These are phyloP conservation scores for Beauveria bassiana DNA, from an alignment of 2,329 filamentous ascomycete genomes.

Conservation along the genomic window DNA sequence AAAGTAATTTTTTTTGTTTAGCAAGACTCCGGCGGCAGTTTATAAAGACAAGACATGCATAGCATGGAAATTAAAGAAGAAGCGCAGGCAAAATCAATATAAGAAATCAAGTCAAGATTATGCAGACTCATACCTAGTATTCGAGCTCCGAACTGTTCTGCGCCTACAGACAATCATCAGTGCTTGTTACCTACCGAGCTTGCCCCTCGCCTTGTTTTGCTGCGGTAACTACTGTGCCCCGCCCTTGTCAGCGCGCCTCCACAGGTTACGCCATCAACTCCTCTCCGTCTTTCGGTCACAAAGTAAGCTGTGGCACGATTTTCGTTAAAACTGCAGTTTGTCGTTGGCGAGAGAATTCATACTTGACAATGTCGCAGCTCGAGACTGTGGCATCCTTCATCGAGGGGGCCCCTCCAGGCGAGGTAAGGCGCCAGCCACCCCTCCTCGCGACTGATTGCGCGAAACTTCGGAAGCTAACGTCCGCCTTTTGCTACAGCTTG, in stretches of 20 bases:
- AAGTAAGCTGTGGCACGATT: neutral
- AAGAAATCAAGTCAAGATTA: neutral
- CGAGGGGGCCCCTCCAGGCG: constrained; percentile 88
- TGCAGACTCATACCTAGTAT: neutral
- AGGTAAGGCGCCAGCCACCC: constrained; percentile 52
- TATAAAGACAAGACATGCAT: neutral
- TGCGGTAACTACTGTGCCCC: neutral
- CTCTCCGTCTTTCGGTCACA: neutral
- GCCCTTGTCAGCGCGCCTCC: constrained; percentile 8
- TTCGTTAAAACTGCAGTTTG: neutral
- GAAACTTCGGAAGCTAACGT: constrained; percentile 22
- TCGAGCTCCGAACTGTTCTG: too few species aligned
- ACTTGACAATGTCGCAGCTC: constrained; percentile 28
- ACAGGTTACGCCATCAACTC: constrained; percentile 11
- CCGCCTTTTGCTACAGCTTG: constrained; percentile 48
- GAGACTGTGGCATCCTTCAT: constrained; percentile 71
- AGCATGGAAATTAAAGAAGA: neutral
- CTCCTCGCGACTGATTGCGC: constrained; percentile 11
- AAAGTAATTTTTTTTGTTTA: neutral
- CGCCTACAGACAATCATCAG: neutral
- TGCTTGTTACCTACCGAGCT: neutral
- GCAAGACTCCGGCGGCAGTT: neutral
- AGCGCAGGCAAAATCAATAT: neutral
- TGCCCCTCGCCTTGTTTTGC: constrained; percentile 1
- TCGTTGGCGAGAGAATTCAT: neutral